Conservation (phyloP, 768 basidiomycete species). For the Scleroderma citrinum region DNA sequence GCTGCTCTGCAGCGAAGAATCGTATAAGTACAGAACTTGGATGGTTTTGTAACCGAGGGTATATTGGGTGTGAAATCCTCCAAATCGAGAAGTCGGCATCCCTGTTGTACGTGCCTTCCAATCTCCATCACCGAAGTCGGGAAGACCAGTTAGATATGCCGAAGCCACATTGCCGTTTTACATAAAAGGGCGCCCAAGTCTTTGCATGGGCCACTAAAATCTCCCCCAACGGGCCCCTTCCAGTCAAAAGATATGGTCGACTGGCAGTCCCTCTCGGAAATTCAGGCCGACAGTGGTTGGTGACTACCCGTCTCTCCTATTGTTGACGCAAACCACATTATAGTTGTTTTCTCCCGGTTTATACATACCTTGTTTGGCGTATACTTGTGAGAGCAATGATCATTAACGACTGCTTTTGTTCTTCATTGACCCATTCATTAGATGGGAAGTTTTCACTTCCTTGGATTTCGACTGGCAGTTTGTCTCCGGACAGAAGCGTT, state of each 20-base stretch:
- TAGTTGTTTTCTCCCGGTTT: slow-evolving; percentile 40
- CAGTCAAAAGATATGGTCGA: slow-evolving; percentile 41
- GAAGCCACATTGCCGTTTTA: neutral
- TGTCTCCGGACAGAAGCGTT: slow-evolving; percentile 48
- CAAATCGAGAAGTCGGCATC: neutral
- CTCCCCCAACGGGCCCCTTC: neutral
- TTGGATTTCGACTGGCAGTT: slow-evolving; percentile 62
- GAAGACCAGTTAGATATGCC: slow-evolving; percentile 2
- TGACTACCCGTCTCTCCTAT: neutral
- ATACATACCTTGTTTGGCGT: slow-evolving; percentile 57
- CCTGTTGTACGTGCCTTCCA: slow-evolving; percentile 5
- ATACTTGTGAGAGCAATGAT: slow-evolving; percentile 44
- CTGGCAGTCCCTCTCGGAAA: slow-evolving; percentile 47
- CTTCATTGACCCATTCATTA: slow-evolving; percentile 18
- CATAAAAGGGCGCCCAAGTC: neutral
- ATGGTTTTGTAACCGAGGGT: neutral
- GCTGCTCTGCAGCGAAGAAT: neutral
- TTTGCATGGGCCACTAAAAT: neutral
- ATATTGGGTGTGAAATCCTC: neutral
- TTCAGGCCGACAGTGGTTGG: slow-evolving; percentile 44
- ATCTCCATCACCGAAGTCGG: slow-evolving; percentile 16
- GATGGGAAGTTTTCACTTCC: slow-evolving; percentile 65
- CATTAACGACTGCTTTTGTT: slow-evolving; percentile 5
- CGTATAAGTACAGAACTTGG: neutral
- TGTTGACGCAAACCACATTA: slow-evolving; percentile 5